These are phyloP conservation scores for Candida sp. DNA, from an alignment of 1,139 yeast genomes.

Conservation along the genomic window DNA sequence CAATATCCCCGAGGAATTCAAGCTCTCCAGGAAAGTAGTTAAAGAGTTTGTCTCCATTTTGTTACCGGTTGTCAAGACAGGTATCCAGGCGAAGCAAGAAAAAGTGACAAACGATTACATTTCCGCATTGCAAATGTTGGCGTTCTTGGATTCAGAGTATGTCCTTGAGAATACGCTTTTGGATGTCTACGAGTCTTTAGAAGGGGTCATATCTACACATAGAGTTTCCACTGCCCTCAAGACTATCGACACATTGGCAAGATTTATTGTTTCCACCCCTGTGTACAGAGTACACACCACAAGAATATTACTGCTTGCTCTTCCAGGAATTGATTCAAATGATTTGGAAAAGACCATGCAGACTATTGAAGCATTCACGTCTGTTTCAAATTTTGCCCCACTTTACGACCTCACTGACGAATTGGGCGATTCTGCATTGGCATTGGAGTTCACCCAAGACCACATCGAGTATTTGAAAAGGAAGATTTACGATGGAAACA, in stretches of 20 bases:
- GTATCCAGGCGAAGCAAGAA: constrained; percentile 78
- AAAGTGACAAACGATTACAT: constrained; percentile 64
- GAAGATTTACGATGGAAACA: constrained; percentile 23
- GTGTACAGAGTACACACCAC: constrained; percentile 80
- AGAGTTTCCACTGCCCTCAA: constrained; percentile 78
- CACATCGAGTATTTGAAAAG: constrained; percentile 59
- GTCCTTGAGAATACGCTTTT: constrained; percentile 69
- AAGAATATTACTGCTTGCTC: constrained; percentile 66
- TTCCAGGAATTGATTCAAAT: constrained; percentile 90
- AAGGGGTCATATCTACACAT: constrained; percentile 83
- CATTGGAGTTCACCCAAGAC: constrained; percentile 73
- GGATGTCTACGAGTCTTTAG: constrained; percentile 85
- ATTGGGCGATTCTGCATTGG: constrained; percentile 54
- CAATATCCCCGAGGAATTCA: constrained; percentile 49
- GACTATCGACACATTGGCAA: constrained; percentile 65
- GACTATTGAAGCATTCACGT: constrained; percentile 72
- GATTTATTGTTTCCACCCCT: constrained; percentile 70
- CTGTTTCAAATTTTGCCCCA: constrained; percentile 77
- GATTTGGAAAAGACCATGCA: constrained; percentile 78
- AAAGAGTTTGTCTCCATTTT: constrained; percentile 58
- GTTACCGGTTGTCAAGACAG: constrained; percentile 64
- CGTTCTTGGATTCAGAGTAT: constrained; percentile 62
- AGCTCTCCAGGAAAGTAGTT: constrained; percentile 47
- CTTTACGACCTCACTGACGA: constrained; percentile 56
- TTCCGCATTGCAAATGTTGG: constrained; percentile 63